Conservation (phyloP, 352 stramenopile genomes). For the Aphanomyces cochlioides region DNA sequence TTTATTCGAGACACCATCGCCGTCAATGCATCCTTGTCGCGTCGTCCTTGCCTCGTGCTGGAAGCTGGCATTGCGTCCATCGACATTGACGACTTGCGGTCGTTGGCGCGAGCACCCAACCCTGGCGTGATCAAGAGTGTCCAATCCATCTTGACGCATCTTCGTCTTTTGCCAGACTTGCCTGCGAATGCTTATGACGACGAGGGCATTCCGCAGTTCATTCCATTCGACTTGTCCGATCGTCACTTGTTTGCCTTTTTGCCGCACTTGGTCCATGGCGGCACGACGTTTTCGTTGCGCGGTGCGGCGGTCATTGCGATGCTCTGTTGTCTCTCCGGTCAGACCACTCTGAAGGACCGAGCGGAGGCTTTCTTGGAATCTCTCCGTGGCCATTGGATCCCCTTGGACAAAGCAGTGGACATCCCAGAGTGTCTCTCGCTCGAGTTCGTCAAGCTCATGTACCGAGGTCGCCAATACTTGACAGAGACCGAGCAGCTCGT, state of each 20-base stretch:
- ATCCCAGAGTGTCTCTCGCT: conserved; percentile 16
- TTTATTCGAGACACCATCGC: conserved; percentile 14
- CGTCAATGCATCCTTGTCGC: background rate
- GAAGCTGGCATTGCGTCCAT: background rate
- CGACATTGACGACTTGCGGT: conserved; percentile 10
- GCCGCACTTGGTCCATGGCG: conserved; percentile 2
- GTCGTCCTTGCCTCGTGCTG: background rate
- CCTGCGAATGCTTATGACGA: background rate
- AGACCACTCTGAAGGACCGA: background rate
- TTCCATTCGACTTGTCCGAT: background rate
- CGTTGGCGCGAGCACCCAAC: conserved; percentile 8
- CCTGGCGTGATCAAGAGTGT: conserved; percentile 6
- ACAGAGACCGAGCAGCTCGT: background rate
- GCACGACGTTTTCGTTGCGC: conserved; percentile 5
- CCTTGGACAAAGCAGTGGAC: background rate
- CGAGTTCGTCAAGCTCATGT: conserved; percentile 26
- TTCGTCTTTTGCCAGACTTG: background rate
- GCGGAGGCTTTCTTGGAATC: background rate
- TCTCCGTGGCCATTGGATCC: conserved; percentile 2
- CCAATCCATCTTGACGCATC: conserved; percentile 15
- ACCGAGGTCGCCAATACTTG: conserved; percentile 12
- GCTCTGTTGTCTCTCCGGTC: conserved; percentile 15
- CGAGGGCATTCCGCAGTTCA: background rate
- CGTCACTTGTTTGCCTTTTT: conserved; percentile 9
- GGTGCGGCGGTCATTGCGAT: conserved; percentile 14